Conservation (phyloP, 768 basidiomycete species). For the Kwoniella sp. region DNA sequence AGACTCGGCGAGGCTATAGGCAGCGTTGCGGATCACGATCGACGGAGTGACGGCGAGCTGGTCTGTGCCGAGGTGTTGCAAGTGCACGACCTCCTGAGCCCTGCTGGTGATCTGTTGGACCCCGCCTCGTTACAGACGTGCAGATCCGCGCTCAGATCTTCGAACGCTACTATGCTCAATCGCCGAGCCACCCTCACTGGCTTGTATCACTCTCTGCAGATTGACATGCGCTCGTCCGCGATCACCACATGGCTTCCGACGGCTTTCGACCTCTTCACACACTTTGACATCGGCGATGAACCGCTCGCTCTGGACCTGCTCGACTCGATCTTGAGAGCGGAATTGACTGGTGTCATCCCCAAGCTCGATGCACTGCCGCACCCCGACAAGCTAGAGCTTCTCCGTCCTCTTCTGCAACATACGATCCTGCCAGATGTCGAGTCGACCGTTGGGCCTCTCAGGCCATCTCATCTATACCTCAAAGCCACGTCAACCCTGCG, state of each 20-base stretch:
- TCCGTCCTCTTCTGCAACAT: constrained; percentile 49
- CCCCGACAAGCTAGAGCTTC: constrained; percentile 39
- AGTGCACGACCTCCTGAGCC: neutral
- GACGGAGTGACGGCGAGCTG: no score
- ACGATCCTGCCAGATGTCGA: constrained; percentile 37
- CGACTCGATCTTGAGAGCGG: constrained; percentile 32
- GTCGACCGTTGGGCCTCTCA: constrained; percentile 25
- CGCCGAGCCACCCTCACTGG: no score
- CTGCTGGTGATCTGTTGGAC: neutral
- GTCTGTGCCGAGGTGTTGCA: no score
- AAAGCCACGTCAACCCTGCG: constrained; percentile 57
- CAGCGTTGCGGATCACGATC: neutral
- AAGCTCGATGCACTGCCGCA: constrained; percentile 11
- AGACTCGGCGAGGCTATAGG: neutral
- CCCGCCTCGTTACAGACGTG: no score
- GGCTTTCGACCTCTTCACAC: constrained; percentile 3
- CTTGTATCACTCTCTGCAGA: no score
- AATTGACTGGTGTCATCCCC: neutral
- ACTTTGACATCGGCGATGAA: constrained; percentile 68
- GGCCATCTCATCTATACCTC: constrained; percentile 49
- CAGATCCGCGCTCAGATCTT: no score
- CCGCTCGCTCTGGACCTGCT: constrained; percentile 54
- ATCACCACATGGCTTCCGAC: constrained; percentile 6
- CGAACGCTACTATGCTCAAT: no score
- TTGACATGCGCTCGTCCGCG: no score